Evolutionary conservation across 129 eudicot species (phyloP).

Genomic region (Deinandra increscens): DNA sequence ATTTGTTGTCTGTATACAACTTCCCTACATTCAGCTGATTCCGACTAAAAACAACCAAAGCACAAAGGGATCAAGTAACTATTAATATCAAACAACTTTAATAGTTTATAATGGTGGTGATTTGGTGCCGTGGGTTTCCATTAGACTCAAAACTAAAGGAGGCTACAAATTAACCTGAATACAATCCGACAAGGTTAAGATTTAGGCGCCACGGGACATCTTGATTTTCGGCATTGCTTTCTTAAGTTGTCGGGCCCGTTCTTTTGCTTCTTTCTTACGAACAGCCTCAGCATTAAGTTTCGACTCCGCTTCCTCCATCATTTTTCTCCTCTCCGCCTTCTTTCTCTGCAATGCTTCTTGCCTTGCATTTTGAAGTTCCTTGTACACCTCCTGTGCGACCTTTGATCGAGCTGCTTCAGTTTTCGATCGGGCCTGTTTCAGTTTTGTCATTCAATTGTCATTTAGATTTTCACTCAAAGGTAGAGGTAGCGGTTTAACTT

Average conservation of each 20-base stretch:
- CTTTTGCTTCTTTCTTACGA: conserved; percentile 91
- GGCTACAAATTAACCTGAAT: background rate
- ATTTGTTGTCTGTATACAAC: too few relatives aligned
- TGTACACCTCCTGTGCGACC: conserved; percentile 83
- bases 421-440: conserved; percentile 75
- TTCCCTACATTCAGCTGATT: too few relatives aligned
- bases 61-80: too few relatives aligned
- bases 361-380: conserved; percentile 79
- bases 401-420: conserved; percentile 78
- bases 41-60: background rate
- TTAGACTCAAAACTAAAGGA: background rate
- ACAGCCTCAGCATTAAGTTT: conserved; percentile 78
- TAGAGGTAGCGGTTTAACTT: background rate
- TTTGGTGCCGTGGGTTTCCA: conserved; percentile 21
- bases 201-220: conserved; percentile 70
- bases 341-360: conserved; percentile 82
- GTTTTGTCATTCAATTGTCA: background rate
- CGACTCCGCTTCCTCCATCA: conserved; percentile 87
- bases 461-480: conserved; percentile 1
- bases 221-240: conserved; percentile 87
- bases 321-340: conserved; percentile 88
- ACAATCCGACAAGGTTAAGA: background rate
- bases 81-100: background rate
- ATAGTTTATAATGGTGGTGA: conserved; percentile 13
- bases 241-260: conserved; percentile 87